phyloP scores from a whole-genome alignment of 257 asterid genomes.

The Cinchona pubescens region DNA sequence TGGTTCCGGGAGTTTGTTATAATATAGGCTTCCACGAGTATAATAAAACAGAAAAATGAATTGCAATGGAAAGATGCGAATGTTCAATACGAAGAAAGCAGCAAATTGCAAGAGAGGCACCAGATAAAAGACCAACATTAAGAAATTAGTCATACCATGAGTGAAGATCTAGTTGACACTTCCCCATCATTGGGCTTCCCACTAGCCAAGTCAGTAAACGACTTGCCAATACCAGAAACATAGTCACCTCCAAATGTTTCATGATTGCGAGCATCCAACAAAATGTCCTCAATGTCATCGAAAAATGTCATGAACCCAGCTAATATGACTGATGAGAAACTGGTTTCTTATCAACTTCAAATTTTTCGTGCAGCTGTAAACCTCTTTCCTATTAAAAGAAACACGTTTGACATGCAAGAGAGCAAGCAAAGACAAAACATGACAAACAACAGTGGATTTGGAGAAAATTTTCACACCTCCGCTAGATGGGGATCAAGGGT shows the following conservation, averaged over 20 bases:
- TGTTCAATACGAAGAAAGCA: neutral
- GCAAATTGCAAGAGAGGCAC: neutral
- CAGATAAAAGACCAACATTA: constrained; percentile 7
- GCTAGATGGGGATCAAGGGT: constrained; percentile 93
- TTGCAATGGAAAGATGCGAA: neutral
- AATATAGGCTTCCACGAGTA: neutral
- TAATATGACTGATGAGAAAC: constrained; percentile 75
- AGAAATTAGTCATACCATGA: constrained; percentile 36
- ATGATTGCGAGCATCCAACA: constrained; percentile 61
- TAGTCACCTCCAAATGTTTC: constrained; percentile 78
- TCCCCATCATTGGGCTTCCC: constrained; percentile 35
- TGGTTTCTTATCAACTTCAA: constrained; percentile 84
- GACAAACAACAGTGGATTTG: neutral
- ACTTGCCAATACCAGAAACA: constrained; percentile 40
- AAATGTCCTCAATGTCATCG: constrained; percentile 66
- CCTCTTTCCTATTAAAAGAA: constrained; percentile 73
- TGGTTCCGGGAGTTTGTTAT: neutral
- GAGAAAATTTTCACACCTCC: constrained; percentile 52
- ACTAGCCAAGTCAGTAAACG: constrained; percentile 31
- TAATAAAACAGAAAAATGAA: neutral
- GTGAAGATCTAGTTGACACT: constrained; percentile 43
- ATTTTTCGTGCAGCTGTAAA: constrained; percentile 52
- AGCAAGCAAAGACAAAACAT: neutral
- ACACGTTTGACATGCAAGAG: constrained; percentile 20
- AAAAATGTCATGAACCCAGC: constrained; percentile 76